Base-by-base conservation (phyloP, 164 flowering plant species). In the Dillenia turbinata region DNA sequence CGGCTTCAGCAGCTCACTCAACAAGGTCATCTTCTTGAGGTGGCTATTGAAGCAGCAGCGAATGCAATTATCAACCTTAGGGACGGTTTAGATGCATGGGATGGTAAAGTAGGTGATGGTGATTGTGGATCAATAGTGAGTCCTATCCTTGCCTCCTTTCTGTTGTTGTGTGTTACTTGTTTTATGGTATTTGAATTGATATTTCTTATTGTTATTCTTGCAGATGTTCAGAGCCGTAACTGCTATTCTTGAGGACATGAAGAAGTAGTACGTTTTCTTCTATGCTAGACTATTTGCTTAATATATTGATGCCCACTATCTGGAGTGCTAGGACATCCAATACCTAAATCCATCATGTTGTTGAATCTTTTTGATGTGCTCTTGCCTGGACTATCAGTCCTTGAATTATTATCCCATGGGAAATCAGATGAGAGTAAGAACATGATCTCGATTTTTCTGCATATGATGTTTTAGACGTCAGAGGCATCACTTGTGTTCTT, bases 51-150 rank as follows among this genome's bases (percentile, higher is more conserved):
- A 77, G 96, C 98, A 65, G 97, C 92, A 62, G 86, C 86, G 47
- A 77, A 68, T 67, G 90, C 81, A 57, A 62, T 94, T 33, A 79
- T 89, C 43, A 66, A 74, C 75, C 72, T 90, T 10, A 85, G 26
- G 69, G 96, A 90, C 49, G 69, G 53, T 69, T 75, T 93, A 63
- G 87, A 94, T 81, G 95, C 85, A 54, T 94, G 91, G 96, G 98
- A 94, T 66, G 63, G 86, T 61, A 82, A 81, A 89, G 95, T 81
- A 40, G 98, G 96, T 69, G 98, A 93, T 74, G 97, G 96, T 59
- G 98, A 94, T 67, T 94, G 98, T 81, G 98, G 98, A 10, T 82
- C 97, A 54, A 89, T 95, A 7, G 98, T 93, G 70, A 81, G 96
- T 80, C 63, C 49, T 49, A 50, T 48, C 48, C 17, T 56, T 14